Percentiles rank a stretch among this genome's conserved stretches.
These are phyloP conservation scores for Bipolaris cookei DNA, from an alignment of 2,329 filamentous ascomycete genomes.

Conservation along the genomic window DNA sequence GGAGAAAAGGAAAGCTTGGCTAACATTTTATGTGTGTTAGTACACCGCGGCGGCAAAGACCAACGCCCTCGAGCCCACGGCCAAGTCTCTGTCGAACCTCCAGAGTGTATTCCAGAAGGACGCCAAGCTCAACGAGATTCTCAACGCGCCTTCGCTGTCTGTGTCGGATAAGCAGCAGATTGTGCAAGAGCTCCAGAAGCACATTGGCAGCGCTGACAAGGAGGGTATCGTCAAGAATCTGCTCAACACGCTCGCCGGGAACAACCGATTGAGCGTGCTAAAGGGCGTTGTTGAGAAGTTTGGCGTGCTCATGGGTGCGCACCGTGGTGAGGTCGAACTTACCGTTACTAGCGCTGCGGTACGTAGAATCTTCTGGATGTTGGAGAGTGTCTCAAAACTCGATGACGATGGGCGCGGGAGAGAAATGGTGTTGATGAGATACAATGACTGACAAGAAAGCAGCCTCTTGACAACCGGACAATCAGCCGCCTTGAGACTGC, in stretches of 20 bases:
- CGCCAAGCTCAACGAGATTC: conserved; percentile 76
- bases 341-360: conserved; percentile 89
- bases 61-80: conserved; percentile 81
- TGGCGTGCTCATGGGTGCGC: conserved; percentile 80
- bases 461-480: conserved; percentile 87
- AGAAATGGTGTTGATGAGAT: background rate
- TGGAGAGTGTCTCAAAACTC: background rate
- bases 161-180: conserved; percentile 83
- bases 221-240: conserved; percentile 91
- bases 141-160: conserved; percentile 80
- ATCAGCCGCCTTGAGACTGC: conserved; percentile 85
- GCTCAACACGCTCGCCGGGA: conserved; percentile 85
- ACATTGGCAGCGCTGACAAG: conserved; percentile 71
- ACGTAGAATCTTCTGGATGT: conserved; percentile 48
- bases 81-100: conserved; percentile 78
- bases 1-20: conserved; percentile 19
- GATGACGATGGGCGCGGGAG: background rate
- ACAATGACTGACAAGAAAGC: conserved; percentile 23
- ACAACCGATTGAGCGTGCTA: conserved; percentile 90
- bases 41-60: conserved; percentile 96
- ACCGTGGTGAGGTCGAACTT: conserved; percentile 92
- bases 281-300: conserved; percentile 89
- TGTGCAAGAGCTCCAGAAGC: conserved; percentile 85
- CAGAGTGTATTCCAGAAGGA: conserved; percentile 78
- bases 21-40: conserved; percentile 57